phyloP scores from a whole-genome alignment of 345 rosid genomes.

The Salix suchowensis region DNA sequence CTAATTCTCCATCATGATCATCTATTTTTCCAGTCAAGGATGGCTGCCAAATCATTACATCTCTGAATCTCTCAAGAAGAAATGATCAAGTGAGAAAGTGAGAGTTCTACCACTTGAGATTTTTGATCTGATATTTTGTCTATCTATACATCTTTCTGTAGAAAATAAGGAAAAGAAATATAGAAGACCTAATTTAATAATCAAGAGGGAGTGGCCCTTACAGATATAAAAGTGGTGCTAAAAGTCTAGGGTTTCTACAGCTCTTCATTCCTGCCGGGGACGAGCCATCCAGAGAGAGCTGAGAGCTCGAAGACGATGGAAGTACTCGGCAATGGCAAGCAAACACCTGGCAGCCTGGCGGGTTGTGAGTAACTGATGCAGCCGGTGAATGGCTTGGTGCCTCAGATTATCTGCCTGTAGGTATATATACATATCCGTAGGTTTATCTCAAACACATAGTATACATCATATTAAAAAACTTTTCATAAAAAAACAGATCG shows the following conservation, averaged over 20 bases:
- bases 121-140: conserved; percentile 24
- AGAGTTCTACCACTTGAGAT: conserved; percentile 16
- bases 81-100: neutral
- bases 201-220: neutral
- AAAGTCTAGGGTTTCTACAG: conserved; percentile 1
- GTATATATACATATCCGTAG: conserved; percentile 9
- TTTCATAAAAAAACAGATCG: too few species aligned
- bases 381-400: conserved; percentile 73
- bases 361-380: conserved; percentile 67
- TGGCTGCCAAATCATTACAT: conserved; percentile 18
- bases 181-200: neutral
- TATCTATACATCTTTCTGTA: conserved; percentile 30
- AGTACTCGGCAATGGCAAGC: conserved; percentile 77
- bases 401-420: conserved; percentile 96
- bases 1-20: neutral
- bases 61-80: neutral
- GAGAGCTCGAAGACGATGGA: conserved; percentile 87
- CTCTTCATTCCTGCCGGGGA: conserved; percentile 65
- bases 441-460: neutral
- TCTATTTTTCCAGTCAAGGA: conserved; percentile 12
- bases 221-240: conserved; percentile 11
- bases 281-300: conserved; percentile 95
- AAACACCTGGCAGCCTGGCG: conserved; percentile 87
- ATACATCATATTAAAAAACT: neutral
- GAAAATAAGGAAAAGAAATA: conserved; percentile 14